Conservation (phyloP, 441 rosid genomes). For the Dalechampia spathulata region DNA sequence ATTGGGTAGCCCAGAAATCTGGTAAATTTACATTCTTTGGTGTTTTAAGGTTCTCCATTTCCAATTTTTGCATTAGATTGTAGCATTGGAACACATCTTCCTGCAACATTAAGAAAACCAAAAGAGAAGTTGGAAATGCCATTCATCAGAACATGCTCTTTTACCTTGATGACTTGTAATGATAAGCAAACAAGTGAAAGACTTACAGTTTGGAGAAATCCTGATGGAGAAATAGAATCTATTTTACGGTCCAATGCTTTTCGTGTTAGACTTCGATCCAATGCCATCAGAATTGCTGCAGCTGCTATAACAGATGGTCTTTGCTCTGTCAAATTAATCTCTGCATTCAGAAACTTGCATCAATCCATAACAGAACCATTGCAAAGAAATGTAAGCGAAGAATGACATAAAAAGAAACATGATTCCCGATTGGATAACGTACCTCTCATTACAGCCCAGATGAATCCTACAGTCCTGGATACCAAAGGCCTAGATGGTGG, state of each 20-base stretch:
- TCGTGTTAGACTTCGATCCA: conserved; percentile 32
- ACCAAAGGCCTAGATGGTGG: conserved; percentile 8
- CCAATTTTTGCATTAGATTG: conserved; percentile 32
- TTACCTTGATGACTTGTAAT: not conserved
- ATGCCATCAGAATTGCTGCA: conserved; percentile 41
- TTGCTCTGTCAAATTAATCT: conserved; percentile 30
- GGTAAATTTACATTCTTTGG: conserved; percentile 14
- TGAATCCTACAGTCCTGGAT: conserved; percentile 21
- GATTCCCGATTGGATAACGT: not conserved
- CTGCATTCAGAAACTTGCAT: conserved; percentile 19
- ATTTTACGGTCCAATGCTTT: conserved; percentile 29
- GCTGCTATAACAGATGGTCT: conserved; percentile 53
- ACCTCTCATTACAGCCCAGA: conserved; percentile 40
- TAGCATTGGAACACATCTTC: conserved; percentile 48
- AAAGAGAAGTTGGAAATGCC: not conserved
- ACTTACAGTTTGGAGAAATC: conserved; percentile 49
- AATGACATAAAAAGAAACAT: too few relatives aligned
- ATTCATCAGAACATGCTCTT: too few relatives aligned
- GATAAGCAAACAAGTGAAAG: not conserved
- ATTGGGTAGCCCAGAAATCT: conserved; percentile 7
- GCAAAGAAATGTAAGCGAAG: not conserved
- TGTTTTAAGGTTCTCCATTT: conserved; percentile 13
- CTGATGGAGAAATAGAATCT: conserved; percentile 24
- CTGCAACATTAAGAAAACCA: conserved; percentile 24
- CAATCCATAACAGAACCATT: conserved; percentile 1